Evolutionary conservation across 768 basidiomycete species (phyloP), one percentile per base, ranked within the genome.

Genomic region (Tricholomella constricta): DNA sequence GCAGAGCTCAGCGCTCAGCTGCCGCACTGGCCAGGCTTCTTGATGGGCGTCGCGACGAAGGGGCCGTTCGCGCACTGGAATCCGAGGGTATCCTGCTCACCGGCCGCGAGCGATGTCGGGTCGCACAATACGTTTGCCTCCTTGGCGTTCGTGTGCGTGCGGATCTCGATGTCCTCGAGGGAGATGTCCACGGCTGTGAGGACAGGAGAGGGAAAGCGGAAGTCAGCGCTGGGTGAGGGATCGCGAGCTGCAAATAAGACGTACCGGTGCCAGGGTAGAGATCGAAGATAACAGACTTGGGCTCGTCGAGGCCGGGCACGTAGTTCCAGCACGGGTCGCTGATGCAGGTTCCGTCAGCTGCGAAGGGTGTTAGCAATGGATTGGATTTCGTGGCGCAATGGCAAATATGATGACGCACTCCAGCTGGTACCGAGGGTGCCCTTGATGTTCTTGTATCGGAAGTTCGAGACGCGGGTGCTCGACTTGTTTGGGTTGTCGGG

Each of bases 311-410:
- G 43, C 72, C 72, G 12, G 62, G 41, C 40, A 74, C 65, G 38
- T 61, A 72, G 54, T 75, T 75, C 73, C 73, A 75, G 60, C 72
- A 75, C 7, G 71, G 71, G 26, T 62, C 63, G 48, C 66, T 71
- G 47, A 75, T 71, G 54, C 73, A 75, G 15, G 71, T 69, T 46
- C 70, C 71, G 47, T 73, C 72, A 23, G 72, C 72, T 73, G 32
- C 14, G 2, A 7, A 40, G 34, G 5, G 15, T 23, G n/a, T n/a
- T n/a, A n/a, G n/a, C n/a, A n/a, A n/a, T n/a, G n/a, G n/a, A n/a
- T n/a, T n/a, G n/a, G n/a, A n/a, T n/a, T n/a, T n/a, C n/a, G n/a
- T n/a, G n/a, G n/a, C n/a, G n/a, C n/a, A n/a, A n/a, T n/a, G n/a
- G n/a, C n/a, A n/a, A n/a, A n/a, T n/a, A n/a, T n/a, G n/a, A n/a